These are phyloP conservation scores for Lactarius evosmus DNA, from an alignment of 768 basidiomycete genomes.

Conservation along the genomic window DNA sequence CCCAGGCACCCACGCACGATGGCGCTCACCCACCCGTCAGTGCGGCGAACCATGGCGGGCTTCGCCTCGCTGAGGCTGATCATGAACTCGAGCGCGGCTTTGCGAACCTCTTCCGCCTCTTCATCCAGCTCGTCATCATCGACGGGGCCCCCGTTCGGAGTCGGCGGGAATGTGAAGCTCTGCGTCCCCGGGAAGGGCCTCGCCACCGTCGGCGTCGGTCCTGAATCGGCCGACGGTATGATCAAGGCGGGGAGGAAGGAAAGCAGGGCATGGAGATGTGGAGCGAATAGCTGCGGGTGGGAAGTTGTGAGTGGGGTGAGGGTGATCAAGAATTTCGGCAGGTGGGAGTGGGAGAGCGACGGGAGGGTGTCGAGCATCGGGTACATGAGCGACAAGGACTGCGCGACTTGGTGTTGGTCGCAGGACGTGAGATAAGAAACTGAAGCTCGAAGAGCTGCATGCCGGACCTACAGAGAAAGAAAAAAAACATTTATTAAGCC, in stretches of 20 bases:
- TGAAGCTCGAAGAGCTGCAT: slow-evolving; percentile 66
- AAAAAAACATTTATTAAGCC: background rate
- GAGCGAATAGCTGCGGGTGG: slow-evolving; percentile 67
- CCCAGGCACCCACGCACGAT: slow-evolving; percentile 76
- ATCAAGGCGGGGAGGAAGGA: slow-evolving; percentile 69
- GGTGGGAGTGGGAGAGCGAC: slow-evolving; percentile 48
- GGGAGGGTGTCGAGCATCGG: slow-evolving; percentile 77
- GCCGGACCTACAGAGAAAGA: slow-evolving; percentile 52
- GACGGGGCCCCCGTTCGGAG: slow-evolving; percentile 34
- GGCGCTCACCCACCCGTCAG: slow-evolving; percentile 66
- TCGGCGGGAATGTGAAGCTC: slow-evolving; percentile 40
- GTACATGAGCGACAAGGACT: slow-evolving; percentile 56
- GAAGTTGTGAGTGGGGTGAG: slow-evolving; percentile 68
- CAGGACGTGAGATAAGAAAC: slow-evolving; percentile 65
- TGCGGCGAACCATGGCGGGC: slow-evolving; percentile 63
- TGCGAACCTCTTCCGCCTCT: slow-evolving; percentile 64
- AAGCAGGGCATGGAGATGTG: slow-evolving; percentile 65
- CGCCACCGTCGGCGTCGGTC: slow-evolving; percentile 53
- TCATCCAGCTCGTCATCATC: slow-evolving; percentile 52
- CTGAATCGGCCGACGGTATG: slow-evolving; percentile 56
- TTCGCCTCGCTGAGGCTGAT: slow-evolving; percentile 73
- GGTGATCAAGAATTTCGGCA: slow-evolving; percentile 63
- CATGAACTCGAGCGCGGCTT: slow-evolving; percentile 80
- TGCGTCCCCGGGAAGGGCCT: slow-evolving; percentile 40
- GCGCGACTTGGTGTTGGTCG: slow-evolving; percentile 58